These are phyloP conservation scores for Trichoderma simmonsii DNA, from an alignment of 2,329 filamentous ascomycete species.

Conservation along the genomic window DNA sequence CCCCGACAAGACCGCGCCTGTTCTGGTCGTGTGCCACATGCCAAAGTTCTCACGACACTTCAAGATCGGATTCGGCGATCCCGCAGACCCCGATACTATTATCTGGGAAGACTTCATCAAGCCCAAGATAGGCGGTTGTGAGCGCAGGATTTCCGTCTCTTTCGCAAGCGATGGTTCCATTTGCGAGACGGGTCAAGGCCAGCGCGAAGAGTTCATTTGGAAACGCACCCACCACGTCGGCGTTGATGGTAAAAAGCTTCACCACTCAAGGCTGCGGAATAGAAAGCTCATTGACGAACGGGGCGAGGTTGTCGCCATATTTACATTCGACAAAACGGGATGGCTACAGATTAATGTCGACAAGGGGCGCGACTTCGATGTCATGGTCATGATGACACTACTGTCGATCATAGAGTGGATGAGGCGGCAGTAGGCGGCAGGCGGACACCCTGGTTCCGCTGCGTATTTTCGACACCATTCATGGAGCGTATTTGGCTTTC, in stretches of 20 bases:
- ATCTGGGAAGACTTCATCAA: conserved; percentile 24
- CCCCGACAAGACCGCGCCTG: background rate
- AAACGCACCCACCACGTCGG: conserved; percentile 20
- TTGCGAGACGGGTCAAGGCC: background rate
- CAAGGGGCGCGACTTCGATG: conserved; percentile 20
- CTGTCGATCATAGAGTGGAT: conserved; percentile 21
- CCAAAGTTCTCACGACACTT: conserved; percentile 19
- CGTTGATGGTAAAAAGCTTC: conserved; percentile 9
- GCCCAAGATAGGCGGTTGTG: conserved; percentile 8
- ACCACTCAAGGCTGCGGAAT: conserved; percentile 8
- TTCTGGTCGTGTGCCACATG: conserved; percentile 22
- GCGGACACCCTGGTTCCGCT: background rate
- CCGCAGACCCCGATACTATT: conserved; percentile 2
- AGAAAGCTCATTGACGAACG: conserved; percentile 21
- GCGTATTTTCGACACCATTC: background rate
- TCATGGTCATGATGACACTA: conserved; percentile 20
- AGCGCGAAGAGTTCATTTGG: conserved; percentile 19
- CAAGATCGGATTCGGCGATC: conserved; percentile 24
- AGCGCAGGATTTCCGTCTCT: conserved; percentile 10
- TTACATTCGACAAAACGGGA: conserved; percentile 19
- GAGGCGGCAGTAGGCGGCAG: conserved; percentile 4
- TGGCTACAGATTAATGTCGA: conserved; percentile 22
- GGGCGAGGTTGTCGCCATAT: conserved; percentile 20
- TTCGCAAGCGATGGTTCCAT: background rate
- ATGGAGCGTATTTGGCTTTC: background rate